Conservation (phyloP, 2,329 filamentous ascomycete species). For the Talaromyces sp. region DNA sequence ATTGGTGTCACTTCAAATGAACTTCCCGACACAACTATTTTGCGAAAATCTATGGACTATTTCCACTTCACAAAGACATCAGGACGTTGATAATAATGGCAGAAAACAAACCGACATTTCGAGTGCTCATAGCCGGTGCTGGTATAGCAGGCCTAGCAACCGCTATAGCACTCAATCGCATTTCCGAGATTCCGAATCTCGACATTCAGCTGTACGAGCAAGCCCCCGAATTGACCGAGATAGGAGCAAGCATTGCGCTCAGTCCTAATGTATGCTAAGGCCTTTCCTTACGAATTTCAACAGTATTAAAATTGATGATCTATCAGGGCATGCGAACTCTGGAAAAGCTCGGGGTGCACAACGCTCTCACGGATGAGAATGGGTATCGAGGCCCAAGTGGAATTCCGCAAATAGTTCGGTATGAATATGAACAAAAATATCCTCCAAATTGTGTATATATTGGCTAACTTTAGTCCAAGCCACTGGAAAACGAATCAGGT, state of each 20-base stretch:
- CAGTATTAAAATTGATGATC: background rate
- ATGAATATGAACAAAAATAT: constrained; percentile 8
- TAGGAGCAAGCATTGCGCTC: constrained; percentile 16
- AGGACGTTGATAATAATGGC: constrained; percentile 16
- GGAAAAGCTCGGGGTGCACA: constrained; percentile 49
- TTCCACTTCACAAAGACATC: no score
- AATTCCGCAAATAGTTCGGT: constrained; percentile 48
- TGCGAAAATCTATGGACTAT: background rate
- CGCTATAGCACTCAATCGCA: constrained; percentile 45
- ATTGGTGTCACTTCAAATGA: background rate
- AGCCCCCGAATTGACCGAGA: constrained; percentile 32
- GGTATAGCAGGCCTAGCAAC: constrained; percentile 51
- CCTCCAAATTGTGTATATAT: background rate
- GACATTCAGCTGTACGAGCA: constrained; percentile 52
- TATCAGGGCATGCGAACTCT: constrained; percentile 46
- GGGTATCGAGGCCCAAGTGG: constrained; percentile 42
- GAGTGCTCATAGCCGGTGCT: constrained; percentile 49
- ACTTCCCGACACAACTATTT: background rate
- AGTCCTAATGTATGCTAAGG: constrained; percentile 46
- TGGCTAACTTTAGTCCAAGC: constrained; percentile 20
- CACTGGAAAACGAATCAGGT: constrained; percentile 47
- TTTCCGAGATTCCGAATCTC: constrained; percentile 28
- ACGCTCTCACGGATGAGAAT: constrained; percentile 43
- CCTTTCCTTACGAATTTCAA: background rate
- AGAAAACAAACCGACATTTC: constrained; percentile 23